These are phyloP conservation scores for Marasmius fiardii DNA, from an alignment of 1,284 basidiomycete genomes.

Conservation along the genomic window DNA sequence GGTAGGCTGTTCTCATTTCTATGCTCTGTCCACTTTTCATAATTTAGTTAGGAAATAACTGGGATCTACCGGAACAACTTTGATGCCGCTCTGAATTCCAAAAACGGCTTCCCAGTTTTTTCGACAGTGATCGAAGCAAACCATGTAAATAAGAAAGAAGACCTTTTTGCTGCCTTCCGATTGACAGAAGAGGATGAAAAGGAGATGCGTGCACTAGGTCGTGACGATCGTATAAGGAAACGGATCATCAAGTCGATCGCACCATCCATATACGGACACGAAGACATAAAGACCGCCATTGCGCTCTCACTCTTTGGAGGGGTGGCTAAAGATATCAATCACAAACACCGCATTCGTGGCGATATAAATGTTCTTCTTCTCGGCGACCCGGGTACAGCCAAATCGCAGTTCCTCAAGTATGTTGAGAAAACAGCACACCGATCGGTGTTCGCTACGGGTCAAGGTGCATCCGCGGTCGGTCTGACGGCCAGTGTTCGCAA, in stretches of 20 bases:
- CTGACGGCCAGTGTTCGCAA: conserved; percentile 97
- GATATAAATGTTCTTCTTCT: conserved; percentile 97
- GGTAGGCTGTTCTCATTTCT: conserved; percentile 43
- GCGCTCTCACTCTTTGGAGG: conserved; percentile 95
- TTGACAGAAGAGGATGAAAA: conserved; percentile 96
- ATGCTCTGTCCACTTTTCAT: conserved; percentile 15
- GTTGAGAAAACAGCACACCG: conserved; percentile 98
- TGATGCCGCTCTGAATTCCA: conserved; percentile 95
- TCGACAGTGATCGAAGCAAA: conserved; percentile 98
- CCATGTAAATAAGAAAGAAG: conserved; percentile 96
- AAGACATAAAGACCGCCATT: conserved; percentile 97
- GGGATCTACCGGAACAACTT: conserved; percentile 99
- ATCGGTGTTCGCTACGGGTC: conserved; percentile 98
- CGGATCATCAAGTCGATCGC: conserved; percentile 98
- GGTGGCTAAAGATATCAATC: conserved; percentile 92
- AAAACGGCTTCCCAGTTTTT: conserved; percentile 99
- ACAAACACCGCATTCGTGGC: conserved; percentile 94
- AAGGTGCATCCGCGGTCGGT: conserved; percentile 97
- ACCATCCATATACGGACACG: conserved; percentile 98
- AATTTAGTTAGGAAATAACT: conserved; percentile 75
- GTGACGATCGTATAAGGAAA: conserved; percentile 93
- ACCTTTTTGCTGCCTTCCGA: conserved; percentile 92
- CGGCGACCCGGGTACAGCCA: conserved; percentile 97
- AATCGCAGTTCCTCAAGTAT: conserved; percentile 99
- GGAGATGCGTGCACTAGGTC: conserved; percentile 82